These are phyloP conservation scores for Trichophyton benhamiae DNA, from an alignment of 2,329 filamentous ascomycete genomes.

Conservation along the genomic window DNA sequence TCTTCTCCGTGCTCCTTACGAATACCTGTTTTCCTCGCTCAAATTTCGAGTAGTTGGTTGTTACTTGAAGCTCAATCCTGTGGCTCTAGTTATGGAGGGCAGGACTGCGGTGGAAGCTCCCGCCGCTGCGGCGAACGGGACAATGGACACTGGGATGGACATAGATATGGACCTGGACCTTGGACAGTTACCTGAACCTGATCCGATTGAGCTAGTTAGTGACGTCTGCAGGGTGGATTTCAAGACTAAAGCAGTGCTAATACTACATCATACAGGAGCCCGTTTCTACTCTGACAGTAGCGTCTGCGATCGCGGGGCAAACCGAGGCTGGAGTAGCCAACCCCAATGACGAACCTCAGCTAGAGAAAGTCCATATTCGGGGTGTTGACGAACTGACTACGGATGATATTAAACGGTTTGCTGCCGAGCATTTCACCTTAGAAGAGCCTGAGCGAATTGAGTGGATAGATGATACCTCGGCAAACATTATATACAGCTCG, in stretches of 20 bases:
- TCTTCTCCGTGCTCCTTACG: background rate
- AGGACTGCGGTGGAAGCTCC: background rate
- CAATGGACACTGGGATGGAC: constrained; percentile 43
- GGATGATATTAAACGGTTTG: constrained; percentile 64
- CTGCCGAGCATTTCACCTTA: constrained; percentile 51
- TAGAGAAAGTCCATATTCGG: constrained; percentile 65
- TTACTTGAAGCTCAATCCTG: background rate
- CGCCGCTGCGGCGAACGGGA: background rate
- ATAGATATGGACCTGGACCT: constrained; percentile 60
- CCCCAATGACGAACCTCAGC: constrained; percentile 23
- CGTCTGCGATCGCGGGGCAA: background rate
- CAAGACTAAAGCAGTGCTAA: background rate
- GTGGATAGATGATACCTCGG: constrained; percentile 90
- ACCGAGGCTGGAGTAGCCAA: background rate
- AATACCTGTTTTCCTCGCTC: background rate
- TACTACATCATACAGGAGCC: background rate
- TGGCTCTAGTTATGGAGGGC: background rate
- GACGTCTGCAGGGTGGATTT: background rate
- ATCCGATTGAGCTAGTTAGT: constrained; percentile 21
- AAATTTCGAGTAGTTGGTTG: background rate
- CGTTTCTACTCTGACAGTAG: background rate
- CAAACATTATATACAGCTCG: constrained; percentile 66
- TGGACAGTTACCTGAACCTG: constrained; percentile 36
- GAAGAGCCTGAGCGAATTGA: constrained; percentile 54
- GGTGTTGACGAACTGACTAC: constrained; percentile 75